phyloP scores from a whole-genome alignment of 495 filamentous ascomycete genomes.

The Sphaerosporella brunnea region DNA sequence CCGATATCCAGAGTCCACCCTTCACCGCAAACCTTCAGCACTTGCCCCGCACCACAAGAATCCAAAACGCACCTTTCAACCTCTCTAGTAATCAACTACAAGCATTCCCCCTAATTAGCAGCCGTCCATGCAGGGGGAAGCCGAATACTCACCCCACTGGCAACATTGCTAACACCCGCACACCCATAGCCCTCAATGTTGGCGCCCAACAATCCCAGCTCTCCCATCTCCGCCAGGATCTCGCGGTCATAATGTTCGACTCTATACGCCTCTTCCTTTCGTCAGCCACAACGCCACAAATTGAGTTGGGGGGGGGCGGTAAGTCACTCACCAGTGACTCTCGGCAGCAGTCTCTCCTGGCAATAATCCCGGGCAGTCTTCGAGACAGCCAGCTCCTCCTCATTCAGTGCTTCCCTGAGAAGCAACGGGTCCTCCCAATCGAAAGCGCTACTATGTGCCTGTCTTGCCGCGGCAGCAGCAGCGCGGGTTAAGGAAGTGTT shows the following conservation, averaged over 20 bases:
- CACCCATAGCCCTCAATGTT: slow-evolving; percentile 87
- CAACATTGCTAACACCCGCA: slow-evolving; percentile 82
- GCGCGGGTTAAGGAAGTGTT: background rate
- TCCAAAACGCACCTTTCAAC: slow-evolving; percentile 44
- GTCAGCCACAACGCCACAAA: no score
- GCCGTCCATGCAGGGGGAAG: background rate
- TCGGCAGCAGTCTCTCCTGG: slow-evolving; percentile 68
- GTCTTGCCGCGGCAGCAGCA: background rate
- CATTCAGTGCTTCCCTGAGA: slow-evolving; percentile 54
- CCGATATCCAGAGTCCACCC: slow-evolving; percentile 88
- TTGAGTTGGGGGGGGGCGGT: no score
- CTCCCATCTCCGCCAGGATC: slow-evolving; percentile 90
- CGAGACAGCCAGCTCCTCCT: slow-evolving; percentile 76
- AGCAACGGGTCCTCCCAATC: slow-evolving; percentile 85
- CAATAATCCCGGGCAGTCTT: slow-evolving; percentile 85
- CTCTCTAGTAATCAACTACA: slow-evolving; percentile 67
- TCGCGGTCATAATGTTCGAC: slow-evolving; percentile 79
- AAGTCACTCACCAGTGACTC: slow-evolving; percentile 86
- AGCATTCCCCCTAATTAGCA: slow-evolving; percentile 1
- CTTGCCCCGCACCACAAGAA: background rate
- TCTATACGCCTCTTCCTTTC: slow-evolving; percentile 73
- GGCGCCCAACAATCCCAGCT: slow-evolving; percentile 75
- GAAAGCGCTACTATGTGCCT: slow-evolving; percentile 31
- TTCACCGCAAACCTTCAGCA: slow-evolving; percentile 1
- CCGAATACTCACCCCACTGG: slow-evolving; percentile 39